Conservation (phyloP, 257 asterid species). For the Avicennia marina region DNA sequence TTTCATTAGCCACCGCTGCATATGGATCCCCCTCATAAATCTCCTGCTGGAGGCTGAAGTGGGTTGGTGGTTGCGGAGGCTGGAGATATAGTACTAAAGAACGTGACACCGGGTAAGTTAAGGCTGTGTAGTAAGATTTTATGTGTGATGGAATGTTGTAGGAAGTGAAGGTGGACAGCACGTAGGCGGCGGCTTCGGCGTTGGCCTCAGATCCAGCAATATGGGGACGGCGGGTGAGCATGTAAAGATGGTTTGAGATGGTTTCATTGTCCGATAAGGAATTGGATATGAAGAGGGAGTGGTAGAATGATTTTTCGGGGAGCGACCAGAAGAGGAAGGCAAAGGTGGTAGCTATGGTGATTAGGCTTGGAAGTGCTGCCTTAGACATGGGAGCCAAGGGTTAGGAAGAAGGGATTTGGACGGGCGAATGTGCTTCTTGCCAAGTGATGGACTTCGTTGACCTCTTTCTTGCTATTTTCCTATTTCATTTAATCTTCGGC, state of each 20-base stretch:
- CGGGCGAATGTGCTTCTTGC: too few relatives aligned
- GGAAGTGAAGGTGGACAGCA: conserved; percentile 57
- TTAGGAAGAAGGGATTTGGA: too few relatives aligned
- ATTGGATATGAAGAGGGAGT: conserved; percentile 52
- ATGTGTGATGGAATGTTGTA: conserved; percentile 39
- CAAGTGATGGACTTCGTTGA: too few relatives aligned
- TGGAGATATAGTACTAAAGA: conserved; percentile 42
- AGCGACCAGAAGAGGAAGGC: conserved; percentile 22
- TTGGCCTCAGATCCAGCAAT: conserved; percentile 78
- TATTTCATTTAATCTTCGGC: too few relatives aligned
- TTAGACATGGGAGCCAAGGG: too few relatives aligned
- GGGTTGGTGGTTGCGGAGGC: conserved; percentile 28
- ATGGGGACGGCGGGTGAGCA: conserved; percentile 71
- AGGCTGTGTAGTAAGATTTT: conserved; percentile 46
- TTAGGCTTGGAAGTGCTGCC: conserved; percentile 25
- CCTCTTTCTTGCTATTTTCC: too few relatives aligned
- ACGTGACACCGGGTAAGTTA: conserved; percentile 68
- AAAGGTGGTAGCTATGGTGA: conserved; percentile 34
- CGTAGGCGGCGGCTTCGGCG: conserved; percentile 71
- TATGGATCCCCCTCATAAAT: conserved; percentile 55
- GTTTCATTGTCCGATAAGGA: conserved; percentile 47
- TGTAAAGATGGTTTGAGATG: conserved; percentile 57
- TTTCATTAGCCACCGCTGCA: conserved; percentile 46
- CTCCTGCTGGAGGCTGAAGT: conserved; percentile 54
- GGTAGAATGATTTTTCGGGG: conserved; percentile 45